Percentiles rank a stretch among this genome's conserved stretches.
Evolutionary conservation across 495 filamentous ascomycete genomes (phyloP).

Genomic region (Opeltia flavorubescens): DNA sequence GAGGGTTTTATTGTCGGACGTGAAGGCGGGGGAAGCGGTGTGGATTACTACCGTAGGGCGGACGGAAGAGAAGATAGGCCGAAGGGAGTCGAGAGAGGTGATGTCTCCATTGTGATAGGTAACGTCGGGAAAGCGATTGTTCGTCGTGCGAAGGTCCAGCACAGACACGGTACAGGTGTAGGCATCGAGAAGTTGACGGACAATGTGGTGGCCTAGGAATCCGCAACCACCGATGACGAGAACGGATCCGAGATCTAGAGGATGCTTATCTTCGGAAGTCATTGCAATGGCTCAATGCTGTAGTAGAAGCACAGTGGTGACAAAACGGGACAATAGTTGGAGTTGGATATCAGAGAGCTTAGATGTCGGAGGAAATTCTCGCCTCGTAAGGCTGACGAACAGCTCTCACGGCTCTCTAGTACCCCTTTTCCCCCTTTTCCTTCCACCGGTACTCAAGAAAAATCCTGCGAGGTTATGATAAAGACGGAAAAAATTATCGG

Average conservation of each 20-base stretch:
- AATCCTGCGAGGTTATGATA: neutral
- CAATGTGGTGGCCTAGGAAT: conserved; percentile 45
- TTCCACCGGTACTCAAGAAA: too few species aligned
- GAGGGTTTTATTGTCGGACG: conserved; percentile 18
- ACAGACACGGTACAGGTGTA: conserved; percentile 53
- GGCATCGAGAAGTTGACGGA: conserved; percentile 40
- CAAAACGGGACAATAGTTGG: too few species aligned
- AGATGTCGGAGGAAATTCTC: neutral
- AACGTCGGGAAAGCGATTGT: conserved; percentile 61
- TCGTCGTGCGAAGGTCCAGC: conserved; percentile 67
- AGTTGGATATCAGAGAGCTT: too few species aligned
- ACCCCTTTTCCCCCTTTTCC: neutral
- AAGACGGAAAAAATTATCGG: neutral
- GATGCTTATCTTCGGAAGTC: too few species aligned
- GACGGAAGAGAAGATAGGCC: conserved; percentile 49
- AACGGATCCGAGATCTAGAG: too few species aligned
- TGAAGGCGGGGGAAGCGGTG: conserved; percentile 66
- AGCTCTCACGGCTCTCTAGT: neutral
- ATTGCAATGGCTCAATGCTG: too few species aligned
- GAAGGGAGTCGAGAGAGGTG: conserved; percentile 52
- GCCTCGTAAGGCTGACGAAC: neutral
- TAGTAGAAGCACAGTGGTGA: too few species aligned
- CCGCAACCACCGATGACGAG: conserved; percentile 44
- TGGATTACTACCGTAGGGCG: conserved; percentile 88
- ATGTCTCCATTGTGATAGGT: conserved; percentile 80